Percentiles rank a stretch among this genome's conserved stretches.
Conservation (phyloP, 352 stramenopile species). For the Pythium sp. region DNA sequence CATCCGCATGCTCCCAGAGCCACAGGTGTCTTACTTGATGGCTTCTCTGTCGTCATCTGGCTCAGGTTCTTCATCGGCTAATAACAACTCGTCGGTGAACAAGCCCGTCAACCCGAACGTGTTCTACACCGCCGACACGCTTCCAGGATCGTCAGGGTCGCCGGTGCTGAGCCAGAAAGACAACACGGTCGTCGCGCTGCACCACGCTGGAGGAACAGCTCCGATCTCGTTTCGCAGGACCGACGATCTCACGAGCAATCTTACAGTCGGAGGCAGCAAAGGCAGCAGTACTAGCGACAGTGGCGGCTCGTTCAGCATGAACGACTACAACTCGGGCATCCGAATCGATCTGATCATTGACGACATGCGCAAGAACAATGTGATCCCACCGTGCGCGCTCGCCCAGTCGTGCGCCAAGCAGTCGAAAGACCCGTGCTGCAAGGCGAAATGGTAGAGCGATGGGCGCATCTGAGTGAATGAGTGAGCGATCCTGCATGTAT, state of each 20-base stretch:
- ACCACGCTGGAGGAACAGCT: constrained; percentile 41
- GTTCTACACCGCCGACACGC: constrained; percentile 67
- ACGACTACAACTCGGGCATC: constrained; percentile 32
- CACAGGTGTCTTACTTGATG: constrained; percentile 19
- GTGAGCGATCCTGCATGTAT: neutral
- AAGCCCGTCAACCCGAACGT: constrained; percentile 29
- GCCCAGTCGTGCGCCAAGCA: neutral
- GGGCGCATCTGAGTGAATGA: neutral
- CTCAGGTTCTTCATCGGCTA: neutral
- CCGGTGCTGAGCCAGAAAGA: constrained; percentile 56
- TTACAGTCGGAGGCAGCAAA: neutral
- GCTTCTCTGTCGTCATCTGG: constrained; percentile 18
- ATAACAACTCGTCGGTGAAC: neutral
- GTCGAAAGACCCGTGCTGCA: constrained; percentile 9
- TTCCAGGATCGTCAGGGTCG: constrained; percentile 62
- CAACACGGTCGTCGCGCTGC: constrained; percentile 63
- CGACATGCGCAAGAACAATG: constrained; percentile 21
- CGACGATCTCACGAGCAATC: neutral
- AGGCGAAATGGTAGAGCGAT: constrained; percentile 4
- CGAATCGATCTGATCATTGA: constrained; percentile 37
- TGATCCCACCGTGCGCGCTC: constrained; percentile 25
- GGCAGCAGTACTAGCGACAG: neutral
- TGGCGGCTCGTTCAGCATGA: constrained; percentile 7
- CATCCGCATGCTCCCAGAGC: constrained; percentile 20
- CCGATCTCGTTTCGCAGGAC: neutral